Evolutionary conservation across 495 filamentous ascomycete genomes (phyloP).

Genomic region (Aspergillus incahuasiensis): DNA sequence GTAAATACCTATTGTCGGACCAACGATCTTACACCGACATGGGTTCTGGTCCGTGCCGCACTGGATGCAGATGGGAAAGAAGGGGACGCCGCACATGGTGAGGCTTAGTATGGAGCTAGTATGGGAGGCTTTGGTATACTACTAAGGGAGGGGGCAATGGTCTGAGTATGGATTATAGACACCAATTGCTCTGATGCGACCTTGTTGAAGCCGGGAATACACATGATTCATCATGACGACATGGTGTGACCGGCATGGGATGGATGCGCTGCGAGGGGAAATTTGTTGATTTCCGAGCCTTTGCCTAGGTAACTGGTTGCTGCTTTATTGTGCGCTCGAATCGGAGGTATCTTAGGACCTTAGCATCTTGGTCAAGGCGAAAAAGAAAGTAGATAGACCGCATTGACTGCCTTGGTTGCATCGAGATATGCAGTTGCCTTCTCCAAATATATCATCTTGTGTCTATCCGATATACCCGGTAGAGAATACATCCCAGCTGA

Average conservation of each 20-base stretch:
- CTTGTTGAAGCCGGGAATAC: neutral
- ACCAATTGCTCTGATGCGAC: neutral
- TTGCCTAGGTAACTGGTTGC: no score
- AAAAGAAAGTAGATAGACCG: no score
- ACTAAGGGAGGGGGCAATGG: neutral
- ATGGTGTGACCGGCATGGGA: neutral
- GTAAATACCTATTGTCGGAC: constrained; percentile 50
- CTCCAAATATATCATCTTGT: neutral
- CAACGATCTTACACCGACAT: constrained; percentile 58
- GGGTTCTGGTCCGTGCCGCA: constrained; percentile 57
- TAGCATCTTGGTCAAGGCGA: no score
- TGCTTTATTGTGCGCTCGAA: no score
- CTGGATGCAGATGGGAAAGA: constrained; percentile 52
- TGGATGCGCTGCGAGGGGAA: neutral
- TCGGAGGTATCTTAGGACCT: no score
- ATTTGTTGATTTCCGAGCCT: neutral
- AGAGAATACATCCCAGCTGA: neutral
- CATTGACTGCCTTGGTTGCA: neutral
- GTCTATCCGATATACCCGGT: neutral
- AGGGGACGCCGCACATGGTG: constrained; percentile 35
- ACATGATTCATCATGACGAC: constrained; percentile 10
- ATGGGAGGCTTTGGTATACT: neutral
- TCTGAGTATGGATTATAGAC: neutral
- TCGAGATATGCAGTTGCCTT: neutral
- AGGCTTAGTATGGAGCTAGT: neutral